Base-by-base conservation (phyloP, 345 rosid species). In the Eucalyptus curtisii region DNA sequence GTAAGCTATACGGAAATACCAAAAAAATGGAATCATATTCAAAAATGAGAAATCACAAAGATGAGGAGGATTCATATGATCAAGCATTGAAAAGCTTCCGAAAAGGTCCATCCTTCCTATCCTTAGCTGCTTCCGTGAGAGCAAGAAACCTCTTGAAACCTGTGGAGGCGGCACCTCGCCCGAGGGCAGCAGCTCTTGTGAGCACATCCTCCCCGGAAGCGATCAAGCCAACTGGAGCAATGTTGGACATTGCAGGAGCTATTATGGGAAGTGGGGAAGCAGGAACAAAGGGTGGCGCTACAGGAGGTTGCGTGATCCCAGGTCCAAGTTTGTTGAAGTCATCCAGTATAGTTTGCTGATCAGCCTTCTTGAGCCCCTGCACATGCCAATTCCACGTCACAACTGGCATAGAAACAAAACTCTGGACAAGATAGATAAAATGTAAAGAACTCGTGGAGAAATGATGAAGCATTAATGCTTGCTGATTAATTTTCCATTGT, bases 81-180 rank as follows among this genome's bases (percentile, higher is more conserved):
- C 90, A 96, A 25, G 98, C 94, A 90, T 95, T 96, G 90, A 98
- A 98, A 89, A 98, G 99, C 94, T 97, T 98, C 89, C 99, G 92
- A 87, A 98, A 94, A 87, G 99, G 99, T 11, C 99, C 99, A 87
- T 97, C 99, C 90, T 97, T 98, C 68, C 98, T 93, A 91, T 98
- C 98, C 94, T 98, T 98, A 27, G 99, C 99, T 48, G 99, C 99
- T 95, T 98, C 99, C 1, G 99, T 98, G 85, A 98, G 95, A 89
- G 99, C 99, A 88, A 98, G 97, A 93, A 98, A 98, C 94, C 99
- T 94, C 94, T 97, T 98, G 93, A 97, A 97, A 76, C 99, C 99
- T 19, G 99, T 97, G 24, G 95, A 97, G 64, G 99, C 99, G 17
- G 99, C 99, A 52, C 99, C 99, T 50, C 99, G 95, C 40, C 99